phyloP scores from a whole-genome alignment of 2,329 filamentous ascomycete species.

The Botrytis paeoniae region DNA sequence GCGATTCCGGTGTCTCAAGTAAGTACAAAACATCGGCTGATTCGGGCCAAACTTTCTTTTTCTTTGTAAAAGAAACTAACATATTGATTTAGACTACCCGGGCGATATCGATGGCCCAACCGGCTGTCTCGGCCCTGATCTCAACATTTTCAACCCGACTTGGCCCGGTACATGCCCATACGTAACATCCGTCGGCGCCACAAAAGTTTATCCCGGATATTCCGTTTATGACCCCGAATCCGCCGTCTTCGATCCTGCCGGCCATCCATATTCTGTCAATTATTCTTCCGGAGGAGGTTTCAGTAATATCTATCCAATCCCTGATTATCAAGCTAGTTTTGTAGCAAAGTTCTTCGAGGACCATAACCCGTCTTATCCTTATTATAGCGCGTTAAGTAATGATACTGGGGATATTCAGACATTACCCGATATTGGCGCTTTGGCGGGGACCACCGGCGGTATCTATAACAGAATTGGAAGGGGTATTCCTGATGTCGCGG shows the following conservation, averaged over 20 bases:
- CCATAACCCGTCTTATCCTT: slow-evolving; percentile 30
- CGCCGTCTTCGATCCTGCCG: slow-evolving; percentile 30
- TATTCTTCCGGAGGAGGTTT: slow-evolving; percentile 46
- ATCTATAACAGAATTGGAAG: slow-evolving; percentile 29
- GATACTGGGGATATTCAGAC: slow-evolving; percentile 23
- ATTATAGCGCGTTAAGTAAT: slow-evolving; percentile 24
- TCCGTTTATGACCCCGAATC: slow-evolving; percentile 38
- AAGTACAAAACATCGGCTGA: not conserved
- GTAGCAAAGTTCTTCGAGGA: slow-evolving; percentile 43
- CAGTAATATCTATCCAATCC: slow-evolving; percentile 46
- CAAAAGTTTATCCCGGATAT: slow-evolving; percentile 34
- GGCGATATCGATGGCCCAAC: slow-evolving; percentile 29
- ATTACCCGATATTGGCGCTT: slow-evolving; percentile 24
- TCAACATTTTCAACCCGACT: slow-evolving; percentile 46
- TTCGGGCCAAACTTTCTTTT: not conserved
- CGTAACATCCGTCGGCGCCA: slow-evolving; percentile 43
- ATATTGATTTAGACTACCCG: slow-evolving; percentile 20
- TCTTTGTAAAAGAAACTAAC: not conserved
- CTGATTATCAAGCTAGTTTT: slow-evolving; percentile 43
- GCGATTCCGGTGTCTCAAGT: slow-evolving; percentile 46
- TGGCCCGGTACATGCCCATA: slow-evolving; percentile 45
- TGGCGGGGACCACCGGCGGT: slow-evolving; percentile 21
- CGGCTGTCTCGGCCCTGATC: slow-evolving; percentile 45
- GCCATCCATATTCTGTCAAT: slow-evolving; percentile 24
- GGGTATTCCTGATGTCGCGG: slow-evolving; percentile 46